Evolutionary conservation across 2,329 filamentous ascomycete species (phyloP).

Genomic region (Aspergillus caelatus): DNA sequence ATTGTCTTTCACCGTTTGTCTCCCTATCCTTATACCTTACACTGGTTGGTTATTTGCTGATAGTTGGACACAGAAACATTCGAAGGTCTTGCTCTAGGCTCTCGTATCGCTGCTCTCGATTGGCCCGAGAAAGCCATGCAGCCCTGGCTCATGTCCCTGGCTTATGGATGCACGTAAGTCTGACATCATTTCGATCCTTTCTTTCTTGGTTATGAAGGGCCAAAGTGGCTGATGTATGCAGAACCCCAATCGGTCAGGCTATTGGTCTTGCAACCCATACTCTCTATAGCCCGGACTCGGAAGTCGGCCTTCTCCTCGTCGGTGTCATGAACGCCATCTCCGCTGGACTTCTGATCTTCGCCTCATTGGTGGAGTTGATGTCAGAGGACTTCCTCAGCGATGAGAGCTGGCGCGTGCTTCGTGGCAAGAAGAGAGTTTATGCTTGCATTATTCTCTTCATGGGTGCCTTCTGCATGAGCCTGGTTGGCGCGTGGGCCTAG

Average conservation of each 20-base stretch:
- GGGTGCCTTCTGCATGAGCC: constrained; percentile 70
- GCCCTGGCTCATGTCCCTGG: constrained; percentile 73
- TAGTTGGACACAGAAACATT: constrained; percentile 32
- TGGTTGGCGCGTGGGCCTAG: constrained; percentile 73
- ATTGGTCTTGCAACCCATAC: constrained; percentile 76
- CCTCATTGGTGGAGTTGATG: constrained; percentile 75
- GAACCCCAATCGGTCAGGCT: constrained; percentile 76
- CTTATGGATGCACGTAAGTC: constrained; percentile 62
- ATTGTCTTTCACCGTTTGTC: constrained; percentile 41
- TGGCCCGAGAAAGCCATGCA: constrained; percentile 35
- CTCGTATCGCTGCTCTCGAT: constrained; percentile 34
- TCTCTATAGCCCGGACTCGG: constrained; percentile 73
- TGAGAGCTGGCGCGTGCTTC: constrained; percentile 70
- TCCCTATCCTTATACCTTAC: background rate
- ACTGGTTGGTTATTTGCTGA: background rate
- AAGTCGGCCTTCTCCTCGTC: constrained; percentile 73
- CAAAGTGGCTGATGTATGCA: constrained; percentile 35
- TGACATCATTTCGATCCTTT: background rate
- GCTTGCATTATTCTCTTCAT: constrained; percentile 66
- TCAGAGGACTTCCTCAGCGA: constrained; percentile 78
- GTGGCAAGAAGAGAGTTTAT: constrained; percentile 62
- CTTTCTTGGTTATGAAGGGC: background rate
- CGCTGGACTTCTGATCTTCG: constrained; percentile 74
- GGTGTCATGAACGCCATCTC: constrained; percentile 83
- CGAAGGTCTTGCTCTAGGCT: constrained; percentile 38